Evolutionary conservation across 2,329 filamentous ascomycete species (phyloP), one percentile per base, ranked within the genome.

Genomic region (Polytolypa hystricis): DNA sequence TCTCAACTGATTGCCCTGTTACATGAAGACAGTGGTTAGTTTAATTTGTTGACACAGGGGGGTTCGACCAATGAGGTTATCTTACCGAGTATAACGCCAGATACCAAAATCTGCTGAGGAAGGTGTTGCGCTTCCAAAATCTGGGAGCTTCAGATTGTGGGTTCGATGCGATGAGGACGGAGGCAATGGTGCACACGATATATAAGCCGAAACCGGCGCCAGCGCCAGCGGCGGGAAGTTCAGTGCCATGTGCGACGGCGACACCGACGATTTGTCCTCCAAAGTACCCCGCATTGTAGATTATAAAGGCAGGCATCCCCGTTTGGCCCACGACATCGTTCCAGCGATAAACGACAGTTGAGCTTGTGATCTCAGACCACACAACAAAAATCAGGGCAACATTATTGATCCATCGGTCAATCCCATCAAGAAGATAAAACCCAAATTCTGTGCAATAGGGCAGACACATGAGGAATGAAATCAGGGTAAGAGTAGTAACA

Each of bases 371-470:
- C 46, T 76, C 72, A 10, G 65, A 60, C 57, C 67, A 74, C 7
- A 74, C 71, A 10, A 74, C 69, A 42, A 74, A 76, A 11, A 75
- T 70, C 3, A 76, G 53, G 2, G 65, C 66, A 1, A 75, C 60
- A 43, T 74, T 69, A 48, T 72, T 75, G 41, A 70, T 62, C 70
- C 70, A 75, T 2, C 64, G 55, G 37, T 75, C 72, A 10, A 75
- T 61, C 1, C 69, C 71, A 17, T 67, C 64, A 2, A 75, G 59
- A 0, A 74, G 60, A 39, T 71, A 68, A 48, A 69, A 74, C 4
- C 72, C 72, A 25, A 75, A 73, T 37, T 73, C 61, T 0, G 71
- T 74, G 51, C 71, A 73, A 48, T 73, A 76, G 0, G 69, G 69
- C 7, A 75, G 49, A 18, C 67, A 74, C 46, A 74, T 55, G 10